Evolutionary conservation across 441 rosid species (phyloP).

Genomic region (Erodium moschatum): DNA sequence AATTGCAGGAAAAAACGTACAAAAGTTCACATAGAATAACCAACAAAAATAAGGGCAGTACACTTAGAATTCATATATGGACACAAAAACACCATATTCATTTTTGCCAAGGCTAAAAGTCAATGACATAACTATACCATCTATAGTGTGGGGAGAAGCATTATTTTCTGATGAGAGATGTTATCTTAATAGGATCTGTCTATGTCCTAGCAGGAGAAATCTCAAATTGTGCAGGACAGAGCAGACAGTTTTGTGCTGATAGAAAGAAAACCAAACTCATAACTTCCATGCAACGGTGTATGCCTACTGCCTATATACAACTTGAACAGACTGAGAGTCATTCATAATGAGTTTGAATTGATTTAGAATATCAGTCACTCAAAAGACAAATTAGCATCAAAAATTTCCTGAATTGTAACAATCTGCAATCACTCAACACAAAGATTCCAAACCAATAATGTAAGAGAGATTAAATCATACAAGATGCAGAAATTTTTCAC

Average conservation of each 20-base stretch:
- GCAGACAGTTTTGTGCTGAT: not conserved
- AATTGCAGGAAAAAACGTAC: not conserved
- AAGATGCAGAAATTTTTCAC: slow-evolving; percentile 76
- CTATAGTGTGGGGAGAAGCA: not conserved
- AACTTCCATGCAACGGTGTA: not conserved
- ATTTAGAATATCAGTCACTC: not conserved
- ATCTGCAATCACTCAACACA: not conserved
- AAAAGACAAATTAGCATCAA: not conserved
- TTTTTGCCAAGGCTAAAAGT: not conserved
- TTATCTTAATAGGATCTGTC: not conserved
- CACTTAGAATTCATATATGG: not conserved
- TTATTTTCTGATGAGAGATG: not conserved
- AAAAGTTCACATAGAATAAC: not conserved
- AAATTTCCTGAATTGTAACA: not conserved
- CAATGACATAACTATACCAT: not conserved
- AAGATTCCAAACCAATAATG: not conserved
- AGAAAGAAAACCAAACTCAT: not conserved
- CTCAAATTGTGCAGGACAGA: not conserved
- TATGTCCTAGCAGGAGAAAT: not conserved
- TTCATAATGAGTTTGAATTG: not conserved
- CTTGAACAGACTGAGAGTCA: not conserved
- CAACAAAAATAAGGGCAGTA: not conserved
- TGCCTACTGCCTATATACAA: not conserved
- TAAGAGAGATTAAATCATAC: slow-evolving; percentile 33
- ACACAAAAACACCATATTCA: not conserved